Base-by-base conservation (phyloP, 208 protist species). In the Strigomonas culicis region DNA sequence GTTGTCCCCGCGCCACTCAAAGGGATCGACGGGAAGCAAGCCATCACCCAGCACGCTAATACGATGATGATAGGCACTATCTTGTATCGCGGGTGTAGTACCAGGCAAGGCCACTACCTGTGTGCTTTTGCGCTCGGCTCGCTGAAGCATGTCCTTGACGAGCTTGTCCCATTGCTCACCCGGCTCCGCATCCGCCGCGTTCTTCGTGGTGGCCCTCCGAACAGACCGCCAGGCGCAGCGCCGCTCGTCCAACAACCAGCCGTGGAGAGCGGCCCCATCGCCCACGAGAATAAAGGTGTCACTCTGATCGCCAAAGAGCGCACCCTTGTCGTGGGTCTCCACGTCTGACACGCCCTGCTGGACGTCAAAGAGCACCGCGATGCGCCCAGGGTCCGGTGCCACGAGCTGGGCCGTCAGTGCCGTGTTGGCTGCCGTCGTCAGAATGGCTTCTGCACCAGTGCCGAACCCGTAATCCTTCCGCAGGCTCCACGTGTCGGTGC, bases 1-100 rank as follows among this genome's bases (percentile, higher is more conserved):
- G 34, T 79, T 74, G 77, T 94, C 88, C 10, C 88, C 88, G 28
- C 88, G 75, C 80, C 82, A 94, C 70, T 94, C 88, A 61, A 94
- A 94, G 4, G 82, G 74, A 59, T 94, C 84, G 15, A 94, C 76
- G 0, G 82, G 88, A n/a, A 94, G 77, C 44, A 94, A 69, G 0
- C 79, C 88, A 59, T 91, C 84, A 8, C 84, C 84, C 6, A 92
- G 63, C 0, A 92, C 66, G 50, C 82, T 78, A 13, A 83, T 52
- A n/a, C 73, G 77, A 6, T 70, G 57, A 55, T 88, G 76, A 7
- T 43, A 46, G 11, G 72, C 69, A 8, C 71, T 72, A 46, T 90
- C 87, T 19, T 72, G 79, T 55, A 93, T 87, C 24, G 83, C 80
- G 8, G 83, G 87, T 17, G 74, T 85, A n/a, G 80, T 88, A 3